A percentile compares a stretch with the other conserved stretches of the same genome.
phyloP scores from a whole-genome alignment of 331 rosid genomes.

The Arachis monticola region DNA sequence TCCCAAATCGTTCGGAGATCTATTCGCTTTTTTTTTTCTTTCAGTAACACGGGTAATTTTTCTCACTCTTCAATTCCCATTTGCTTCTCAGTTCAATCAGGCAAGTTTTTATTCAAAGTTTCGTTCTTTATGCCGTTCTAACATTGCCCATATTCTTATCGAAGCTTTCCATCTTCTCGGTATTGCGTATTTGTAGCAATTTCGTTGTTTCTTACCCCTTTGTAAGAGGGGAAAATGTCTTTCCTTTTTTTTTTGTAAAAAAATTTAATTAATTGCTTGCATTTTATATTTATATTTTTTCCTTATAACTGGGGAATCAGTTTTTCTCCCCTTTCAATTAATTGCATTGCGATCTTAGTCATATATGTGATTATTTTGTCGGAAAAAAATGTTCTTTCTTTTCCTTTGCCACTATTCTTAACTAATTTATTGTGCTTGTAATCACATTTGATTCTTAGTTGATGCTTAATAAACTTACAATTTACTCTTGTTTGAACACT shows the following conservation, averaged over 20 bases:
- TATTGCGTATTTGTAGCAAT: conserved; percentile 14
- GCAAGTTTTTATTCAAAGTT: neutral
- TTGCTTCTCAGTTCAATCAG: neutral
- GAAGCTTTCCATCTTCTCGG: conserved; percentile 31
- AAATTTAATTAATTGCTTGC: neutral
- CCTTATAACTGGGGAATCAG: neutral
- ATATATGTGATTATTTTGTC: neutral
- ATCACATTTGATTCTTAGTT: conserved; percentile 32
- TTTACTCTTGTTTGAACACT: neutral
- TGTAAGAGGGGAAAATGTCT: neutral
- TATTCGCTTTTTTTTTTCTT: neutral
- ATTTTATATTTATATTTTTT: neutral
- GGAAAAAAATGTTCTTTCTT: conserved; percentile 3
- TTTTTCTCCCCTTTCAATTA: neutral
- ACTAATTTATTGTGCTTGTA: conserved; percentile 12
- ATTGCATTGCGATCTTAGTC: neutral
- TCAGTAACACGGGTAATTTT: conserved; percentile 26
- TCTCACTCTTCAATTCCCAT: neutral
- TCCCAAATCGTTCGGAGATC: conserved; percentile 21
- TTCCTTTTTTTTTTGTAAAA: neutral
- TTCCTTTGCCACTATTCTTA: neutral
- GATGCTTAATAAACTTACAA: conserved; percentile 9
- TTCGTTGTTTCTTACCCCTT: conserved; percentile 2
- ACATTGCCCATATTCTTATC: conserved; percentile 14
- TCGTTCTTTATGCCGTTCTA: conserved; percentile 1